These are phyloP conservation scores for Tinospora cordifolia DNA, from an alignment of 164 flowering plant genomes.

Conservation along the genomic window DNA sequence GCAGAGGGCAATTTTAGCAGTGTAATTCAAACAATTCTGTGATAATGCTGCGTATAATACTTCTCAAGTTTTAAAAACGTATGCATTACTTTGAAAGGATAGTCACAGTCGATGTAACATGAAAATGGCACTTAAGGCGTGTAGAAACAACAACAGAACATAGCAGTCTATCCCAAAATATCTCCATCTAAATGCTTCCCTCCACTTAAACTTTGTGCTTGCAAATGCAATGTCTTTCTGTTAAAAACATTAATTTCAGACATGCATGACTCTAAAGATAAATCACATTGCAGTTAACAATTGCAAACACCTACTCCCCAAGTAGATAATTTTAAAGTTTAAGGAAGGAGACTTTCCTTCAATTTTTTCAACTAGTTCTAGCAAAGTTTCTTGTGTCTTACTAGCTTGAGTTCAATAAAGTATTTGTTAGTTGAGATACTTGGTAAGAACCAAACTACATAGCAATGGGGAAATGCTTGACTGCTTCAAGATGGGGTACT, in stretches of 20 bases:
- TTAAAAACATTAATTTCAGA: too few relatives aligned
- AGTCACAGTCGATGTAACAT: neutral
- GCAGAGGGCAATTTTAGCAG: conserved; percentile 15
- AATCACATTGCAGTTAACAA: neutral
- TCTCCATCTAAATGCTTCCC: neutral
- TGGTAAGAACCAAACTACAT: neutral
- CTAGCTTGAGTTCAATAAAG: neutral
- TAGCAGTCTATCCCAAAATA: neutral
- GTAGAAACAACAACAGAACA: neutral
- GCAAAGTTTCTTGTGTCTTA: too few relatives aligned
- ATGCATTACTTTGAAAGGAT: neutral
- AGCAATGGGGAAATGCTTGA: neutral
- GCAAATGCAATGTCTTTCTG: neutral
- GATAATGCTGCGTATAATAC: neutral
- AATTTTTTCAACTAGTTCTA: too few relatives aligned
- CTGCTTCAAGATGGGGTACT: neutral
- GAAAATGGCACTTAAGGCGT: neutral
- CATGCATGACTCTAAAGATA: neutral
- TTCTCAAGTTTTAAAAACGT: neutral
- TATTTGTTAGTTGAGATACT: neutral
- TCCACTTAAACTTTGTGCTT: neutral
- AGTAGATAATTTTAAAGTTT: too few relatives aligned
- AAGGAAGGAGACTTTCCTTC: too few relatives aligned
- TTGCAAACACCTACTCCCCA: neutral
- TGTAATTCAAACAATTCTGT: neutral